Evolutionary conservation across 2,329 filamentous ascomycete genomes (phyloP), one percentile per base, ranked within the genome.

Genomic region (Cercospora beticola): DNA sequence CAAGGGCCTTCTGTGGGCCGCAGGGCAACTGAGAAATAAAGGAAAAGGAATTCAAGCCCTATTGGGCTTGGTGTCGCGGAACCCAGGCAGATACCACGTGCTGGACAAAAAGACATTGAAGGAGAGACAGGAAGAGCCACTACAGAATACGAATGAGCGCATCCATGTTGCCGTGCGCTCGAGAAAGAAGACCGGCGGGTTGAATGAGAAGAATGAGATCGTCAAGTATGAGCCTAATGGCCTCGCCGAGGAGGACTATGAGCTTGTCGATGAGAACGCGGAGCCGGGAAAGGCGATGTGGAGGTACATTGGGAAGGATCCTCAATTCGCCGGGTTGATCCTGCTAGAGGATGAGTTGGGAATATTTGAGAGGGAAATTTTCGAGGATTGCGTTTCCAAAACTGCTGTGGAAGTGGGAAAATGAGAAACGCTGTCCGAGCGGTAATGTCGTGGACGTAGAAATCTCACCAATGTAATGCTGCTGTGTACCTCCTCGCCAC

Each of bases 241-340:
- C 1, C 30, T 71, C 8, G 60, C 61, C 18, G 56, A 57, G 21
- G 33, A 43, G 1, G 64, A 67, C 12, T 71, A 71, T 23, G 67
- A 71, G n/a, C 56, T 71, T 10, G 33, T 71, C 12, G 66, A 71
- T 33, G 23, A 23, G 2, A 18, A 7, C 3, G 66, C 66, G 4
- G 61, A 71, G 58, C 66, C 69, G 18, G 69, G 67, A 1, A 64
- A 65, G 30, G 69, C 66, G 9, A 69, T 61, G 56, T 71, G 69
- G 69, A 33, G 64, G 18, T 71, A 71, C 54, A 28, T 68, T 46
- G 69, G 67, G 1, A 67, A 65, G 28, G 64, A 71, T 5, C 65
- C 54, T 18, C 59, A 62, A 5, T 70, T 70, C 6, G 54, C 28
- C 8, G 69, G 63, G 1, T 28, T 61, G 28, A 40, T 66, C 6